Conservation (phyloP, 225 moss, liverwort and hornwort genomes). For the Neckera pumila region DNA sequence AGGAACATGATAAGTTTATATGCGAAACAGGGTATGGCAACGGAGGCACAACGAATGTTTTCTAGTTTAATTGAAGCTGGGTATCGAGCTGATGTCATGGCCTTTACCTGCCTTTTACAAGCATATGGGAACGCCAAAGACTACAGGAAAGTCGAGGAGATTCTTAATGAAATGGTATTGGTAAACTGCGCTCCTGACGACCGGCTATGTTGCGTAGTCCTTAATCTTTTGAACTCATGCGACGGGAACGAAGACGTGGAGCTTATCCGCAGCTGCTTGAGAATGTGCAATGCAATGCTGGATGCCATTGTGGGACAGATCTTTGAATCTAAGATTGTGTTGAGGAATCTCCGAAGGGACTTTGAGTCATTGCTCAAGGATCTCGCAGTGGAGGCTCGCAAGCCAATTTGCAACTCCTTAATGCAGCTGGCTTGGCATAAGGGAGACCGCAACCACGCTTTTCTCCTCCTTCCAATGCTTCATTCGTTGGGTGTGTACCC, state of each 20-base stretch:
- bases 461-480: conserved; percentile 34
- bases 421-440: conserved; percentile 63
- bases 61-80: conserved; percentile 46
- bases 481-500: conserved; percentile 55
- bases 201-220: conserved; percentile 63
- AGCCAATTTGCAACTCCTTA: conserved; percentile 77
- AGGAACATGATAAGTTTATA: conserved; percentile 64
- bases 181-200: conserved; percentile 52
- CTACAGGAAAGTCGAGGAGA: conserved; percentile 37
- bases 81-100: conserved; percentile 54
- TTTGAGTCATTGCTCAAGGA: conserved; percentile 29
- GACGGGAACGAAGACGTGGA: conserved; percentile 36
- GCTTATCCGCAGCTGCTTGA: conserved; percentile 40
- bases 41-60: conserved; percentile 58
- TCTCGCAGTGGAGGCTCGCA: conserved; percentile 38
- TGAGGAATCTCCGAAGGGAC: conserved; percentile 12
- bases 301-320: conserved; percentile 39
- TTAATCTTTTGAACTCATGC: conserved; percentile 52
- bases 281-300: conserved; percentile 26
- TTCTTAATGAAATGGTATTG: conserved; percentile 40
- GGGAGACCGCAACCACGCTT: conserved; percentile 46
- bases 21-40: conserved; percentile 61
- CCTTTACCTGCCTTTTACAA: conserved; percentile 72
- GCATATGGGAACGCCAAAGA: conserved; percentile 68
- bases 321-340: conserved; percentile 15